Conservation (phyloP, 306 rosid genomes). For the Rubus parviflorus region DNA sequence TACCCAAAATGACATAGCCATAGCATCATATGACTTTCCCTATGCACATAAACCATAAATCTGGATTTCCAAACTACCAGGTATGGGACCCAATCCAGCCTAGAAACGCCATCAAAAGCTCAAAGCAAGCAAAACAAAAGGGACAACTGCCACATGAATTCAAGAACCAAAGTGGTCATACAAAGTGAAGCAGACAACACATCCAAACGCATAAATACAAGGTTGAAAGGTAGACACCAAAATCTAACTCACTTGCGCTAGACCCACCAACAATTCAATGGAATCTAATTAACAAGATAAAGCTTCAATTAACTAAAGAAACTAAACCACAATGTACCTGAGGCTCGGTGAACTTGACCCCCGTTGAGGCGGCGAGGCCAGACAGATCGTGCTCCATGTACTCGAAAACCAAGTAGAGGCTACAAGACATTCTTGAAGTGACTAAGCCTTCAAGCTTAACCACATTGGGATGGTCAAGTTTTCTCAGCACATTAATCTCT, state of each 20-base stretch:
- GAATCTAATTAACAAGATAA: slow-evolving; percentile 4
- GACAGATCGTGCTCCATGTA: slow-evolving; percentile 99
- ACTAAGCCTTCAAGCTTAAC: slow-evolving; percentile 92
- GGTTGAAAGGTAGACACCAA: slow-evolving; percentile 13
- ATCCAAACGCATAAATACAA: slow-evolving; percentile 19
- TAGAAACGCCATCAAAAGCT: slow-evolving; percentile 40
- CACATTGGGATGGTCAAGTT: slow-evolving; percentile 97
- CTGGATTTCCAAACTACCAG: slow-evolving; percentile 22
- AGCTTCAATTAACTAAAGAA: neutral
- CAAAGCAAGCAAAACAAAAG: slow-evolving; percentile 29
- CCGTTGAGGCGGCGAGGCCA: slow-evolving; percentile 82
- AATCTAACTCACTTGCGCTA: slow-evolving; percentile 14
- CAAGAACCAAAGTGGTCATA: slow-evolving; percentile 14
- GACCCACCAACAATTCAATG: slow-evolving; percentile 12
- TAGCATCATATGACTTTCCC: slow-evolving; percentile 25
- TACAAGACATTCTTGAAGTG: slow-evolving; percentile 97
- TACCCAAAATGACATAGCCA: slow-evolving; percentile 19
- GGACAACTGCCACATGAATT: slow-evolving; percentile 22
- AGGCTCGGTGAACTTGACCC: slow-evolving; percentile 81
- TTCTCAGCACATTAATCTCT: slow-evolving; percentile 81
- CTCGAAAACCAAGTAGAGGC: slow-evolving; percentile 90
- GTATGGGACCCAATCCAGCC: slow-evolving; percentile 47
- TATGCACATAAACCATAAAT: slow-evolving; percentile 20
- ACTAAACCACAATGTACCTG: slow-evolving; percentile 54
- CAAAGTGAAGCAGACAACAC: slow-evolving; percentile 19